A percentile compares a stretch with the other conserved stretches of the same genome.
Conservation (phyloP, 2,329 filamentous ascomycete genomes). For the Ophiognomonia clavigignenti-juglandacearum region DNA sequence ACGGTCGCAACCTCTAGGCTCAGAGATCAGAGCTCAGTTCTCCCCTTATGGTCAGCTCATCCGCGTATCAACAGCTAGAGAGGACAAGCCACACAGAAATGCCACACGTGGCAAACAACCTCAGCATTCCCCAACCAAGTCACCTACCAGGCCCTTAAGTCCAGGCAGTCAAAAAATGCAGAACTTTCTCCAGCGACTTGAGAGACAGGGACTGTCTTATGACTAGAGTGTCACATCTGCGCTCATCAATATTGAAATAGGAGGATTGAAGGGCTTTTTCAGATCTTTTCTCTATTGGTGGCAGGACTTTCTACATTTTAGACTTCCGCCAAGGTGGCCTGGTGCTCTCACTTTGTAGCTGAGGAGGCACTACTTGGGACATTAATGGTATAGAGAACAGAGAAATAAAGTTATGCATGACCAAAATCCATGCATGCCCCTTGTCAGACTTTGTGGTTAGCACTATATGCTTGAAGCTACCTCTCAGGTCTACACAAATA, state of each 20-base stretch:
- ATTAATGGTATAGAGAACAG: constrained; percentile 5
- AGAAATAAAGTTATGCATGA: constrained; percentile 3
- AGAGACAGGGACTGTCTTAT: constrained; percentile 15
- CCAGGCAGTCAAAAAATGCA: constrained; percentile 16
- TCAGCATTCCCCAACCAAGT: background rate
- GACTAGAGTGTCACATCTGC: constrained; percentile 2
- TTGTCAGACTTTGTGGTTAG: background rate
- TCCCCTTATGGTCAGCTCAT: background rate
- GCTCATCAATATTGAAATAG: background rate
- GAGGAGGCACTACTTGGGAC: constrained; percentile 3
- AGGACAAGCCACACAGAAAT: constrained; percentile 1
- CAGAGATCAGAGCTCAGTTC: background rate
- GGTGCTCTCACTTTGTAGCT: constrained; percentile 10
- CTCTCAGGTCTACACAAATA: too few species aligned
- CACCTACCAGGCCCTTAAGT: constrained; percentile 2
- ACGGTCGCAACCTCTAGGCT: background rate
- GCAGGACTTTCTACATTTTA: constrained; percentile 6
- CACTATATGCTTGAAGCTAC: background rate
- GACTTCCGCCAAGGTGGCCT: constrained; percentile 5
- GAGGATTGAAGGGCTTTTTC: background rate
- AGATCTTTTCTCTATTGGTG: background rate
- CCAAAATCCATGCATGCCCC: too few species aligned
- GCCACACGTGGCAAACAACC: background rate
- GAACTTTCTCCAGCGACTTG: constrained; percentile 13
- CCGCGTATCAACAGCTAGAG: background rate